Base-by-base conservation (phyloP, 225 moss, liverwort and hornwort species). In the Ulota crispa region DNA sequence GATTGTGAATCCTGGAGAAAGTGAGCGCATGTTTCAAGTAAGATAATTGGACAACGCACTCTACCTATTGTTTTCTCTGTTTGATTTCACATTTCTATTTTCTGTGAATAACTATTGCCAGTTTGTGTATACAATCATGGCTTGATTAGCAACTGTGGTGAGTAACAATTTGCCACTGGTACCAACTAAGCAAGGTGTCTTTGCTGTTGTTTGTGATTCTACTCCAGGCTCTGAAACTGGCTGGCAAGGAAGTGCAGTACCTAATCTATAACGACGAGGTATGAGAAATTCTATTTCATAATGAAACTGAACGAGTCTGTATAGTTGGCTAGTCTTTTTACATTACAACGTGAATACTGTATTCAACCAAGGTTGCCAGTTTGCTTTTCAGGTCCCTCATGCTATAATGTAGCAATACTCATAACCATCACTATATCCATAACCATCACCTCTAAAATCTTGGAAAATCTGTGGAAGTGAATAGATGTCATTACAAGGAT, bases 211-310 rank as follows among this genome's bases (percentile, higher is more conserved):
- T 64, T 79, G 59, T 80, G 39, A 31, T 57, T 4, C 36, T 52
- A 0, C 11, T 50, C 3, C 72, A 94, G 94, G 93, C 94, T 69
- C 31, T 96, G 62, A 90, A 80, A 43, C 82, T 81, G 1, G 65
- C 84, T 10, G 78, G 84, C 62, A 94, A 96, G 76, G 82, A 86
- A 69, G 92, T 90, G 28, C 85, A 89, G 36, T 96, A 91, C 64
- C 30, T 96, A 28, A 80, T 94, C 32, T 94, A 92, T 26, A 15
- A 92, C 27, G 93, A 96, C 19, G 93, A 96, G 94, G 93, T 96
- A 85, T 0, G 20, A 8, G 12, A 23, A 43, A 8, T 24, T 21
- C 4, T 31, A 3, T 16, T 15, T 47, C 3, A 3, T 10, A 37
- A 8, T 18, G 3, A 21, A 32, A 43, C 1, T 15, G 2, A 9